Evolutionary conservation across 169 alveolate genomes (phyloP).

Genomic region (Eimeria necatrix): DNA sequence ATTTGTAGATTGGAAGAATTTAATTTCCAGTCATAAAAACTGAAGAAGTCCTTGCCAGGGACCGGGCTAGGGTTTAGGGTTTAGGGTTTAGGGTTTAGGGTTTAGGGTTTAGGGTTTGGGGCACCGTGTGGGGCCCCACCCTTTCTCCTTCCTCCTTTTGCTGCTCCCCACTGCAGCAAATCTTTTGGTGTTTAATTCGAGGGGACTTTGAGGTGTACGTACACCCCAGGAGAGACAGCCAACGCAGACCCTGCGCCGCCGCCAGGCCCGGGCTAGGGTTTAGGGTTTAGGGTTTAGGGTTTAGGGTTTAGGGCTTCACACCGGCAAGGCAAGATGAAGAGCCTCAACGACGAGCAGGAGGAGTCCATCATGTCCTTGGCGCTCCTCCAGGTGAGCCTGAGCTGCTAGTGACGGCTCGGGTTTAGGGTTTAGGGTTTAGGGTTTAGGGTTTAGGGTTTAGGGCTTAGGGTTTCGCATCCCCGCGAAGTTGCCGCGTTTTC

Average conservation of each 20-base stretch:
- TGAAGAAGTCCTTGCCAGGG: background rate
- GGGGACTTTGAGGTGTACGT: slow-evolving; percentile 5
- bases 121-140: slow-evolving; percentile 28
- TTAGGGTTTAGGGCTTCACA: background rate
- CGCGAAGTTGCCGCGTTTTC: no score
- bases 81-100: background rate
- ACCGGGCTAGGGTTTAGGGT: slow-evolving; percentile 2
- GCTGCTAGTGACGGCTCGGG: no score
- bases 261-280: no score
- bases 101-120: no score
- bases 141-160: background rate
- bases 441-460: no score
- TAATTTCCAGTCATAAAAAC: background rate
- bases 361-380: slow-evolving; percentile 21
- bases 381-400: background rate
- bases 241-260: background rate
- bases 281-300: no score
- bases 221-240: background rate
- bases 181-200: no score
- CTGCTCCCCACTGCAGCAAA: background rate
- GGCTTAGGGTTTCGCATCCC: background rate
- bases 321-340: background rate
- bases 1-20: no score
- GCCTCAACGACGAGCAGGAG: slow-evolving; percentile 51
- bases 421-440: background rate